A percentile compares a stretch with the other conserved stretches of the same genome.
Evolutionary conservation across 2,329 filamentous ascomycete genomes (phyloP).

Genomic region (Fusarium setosum): DNA sequence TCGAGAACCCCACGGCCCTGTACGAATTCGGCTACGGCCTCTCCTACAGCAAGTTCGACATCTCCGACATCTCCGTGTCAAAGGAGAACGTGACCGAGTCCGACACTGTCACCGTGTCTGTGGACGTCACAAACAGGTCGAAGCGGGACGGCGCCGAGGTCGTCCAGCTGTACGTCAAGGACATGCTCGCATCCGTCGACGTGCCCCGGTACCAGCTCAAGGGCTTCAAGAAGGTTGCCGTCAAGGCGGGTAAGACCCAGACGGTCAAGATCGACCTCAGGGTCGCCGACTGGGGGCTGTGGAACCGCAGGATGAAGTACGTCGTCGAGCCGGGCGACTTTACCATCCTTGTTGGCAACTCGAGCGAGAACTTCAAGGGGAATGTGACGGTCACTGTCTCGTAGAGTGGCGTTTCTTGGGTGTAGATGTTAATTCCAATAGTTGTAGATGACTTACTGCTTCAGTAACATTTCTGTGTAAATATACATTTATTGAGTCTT

Average conservation of each 20-base stretch:
- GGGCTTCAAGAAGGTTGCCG: slow-evolving; percentile 74
- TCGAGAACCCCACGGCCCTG: slow-evolving; percentile 67
- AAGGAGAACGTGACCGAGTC: slow-evolving; percentile 56
- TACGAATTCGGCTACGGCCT: slow-evolving; percentile 76
- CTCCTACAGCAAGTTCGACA: slow-evolving; percentile 73
- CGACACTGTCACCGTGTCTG: slow-evolving; percentile 68
- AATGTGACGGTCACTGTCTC: slow-evolving; percentile 67
- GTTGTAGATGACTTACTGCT: no score
- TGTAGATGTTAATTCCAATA: no score
- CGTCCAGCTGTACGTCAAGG: slow-evolving; percentile 75
- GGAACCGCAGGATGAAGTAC: slow-evolving; percentile 74
- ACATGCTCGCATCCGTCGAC: slow-evolving; percentile 70
- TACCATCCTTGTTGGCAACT: slow-evolving; percentile 69
- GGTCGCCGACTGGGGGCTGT: slow-evolving; percentile 68
- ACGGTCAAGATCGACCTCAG: slow-evolving; percentile 61
- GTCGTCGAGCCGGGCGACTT: slow-evolving; percentile 80
- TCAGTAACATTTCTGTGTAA: no score
- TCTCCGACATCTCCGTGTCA: slow-evolving; percentile 64
- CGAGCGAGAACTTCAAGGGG: slow-evolving; percentile 65
- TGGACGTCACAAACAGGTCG: slow-evolving; percentile 71
- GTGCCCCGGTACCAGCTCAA: slow-evolving; percentile 73
- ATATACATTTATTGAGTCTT: no score
- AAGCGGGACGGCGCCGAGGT: slow-evolving; percentile 72
- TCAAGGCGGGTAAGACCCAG: slow-evolving; percentile 69
- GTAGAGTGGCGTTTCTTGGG: slow-evolving; percentile 1